Evolutionary conservation across 495 filamentous ascomycete species (phyloP).

Genomic region (Penicillium parvum): DNA sequence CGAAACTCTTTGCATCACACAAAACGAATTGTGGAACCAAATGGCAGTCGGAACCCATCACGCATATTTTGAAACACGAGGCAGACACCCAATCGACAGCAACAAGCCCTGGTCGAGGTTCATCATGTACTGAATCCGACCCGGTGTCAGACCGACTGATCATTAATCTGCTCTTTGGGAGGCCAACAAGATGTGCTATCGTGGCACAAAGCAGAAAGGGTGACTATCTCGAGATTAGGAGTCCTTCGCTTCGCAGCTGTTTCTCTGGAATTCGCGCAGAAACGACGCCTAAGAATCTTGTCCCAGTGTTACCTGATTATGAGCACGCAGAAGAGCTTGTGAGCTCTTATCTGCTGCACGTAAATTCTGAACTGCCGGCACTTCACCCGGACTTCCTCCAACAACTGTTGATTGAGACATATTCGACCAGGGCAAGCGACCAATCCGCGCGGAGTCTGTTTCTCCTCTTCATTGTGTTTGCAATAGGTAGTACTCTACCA

Average conservation of each 20-base stretch:
- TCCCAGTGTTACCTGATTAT: conserved; percentile 76
- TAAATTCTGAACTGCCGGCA: conserved; percentile 92
- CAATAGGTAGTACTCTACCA: conserved; percentile 83
- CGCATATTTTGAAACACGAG: no score
- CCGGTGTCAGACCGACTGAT: no score
- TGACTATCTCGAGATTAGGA: no score
- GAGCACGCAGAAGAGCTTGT: conserved; percentile 68
- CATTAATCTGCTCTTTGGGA: no score
- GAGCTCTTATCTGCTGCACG: conserved; percentile 86
- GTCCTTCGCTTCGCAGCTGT: conserved; percentile 90
- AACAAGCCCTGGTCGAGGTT: no score
- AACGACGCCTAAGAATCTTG: conserved; percentile 78
- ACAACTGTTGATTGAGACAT: conserved; percentile 74
- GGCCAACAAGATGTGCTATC: no score
- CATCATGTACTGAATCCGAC: no score
- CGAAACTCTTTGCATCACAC: no score
- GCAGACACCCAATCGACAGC: no score
- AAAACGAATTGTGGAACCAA: no score
- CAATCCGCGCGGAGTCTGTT: conserved; percentile 82
- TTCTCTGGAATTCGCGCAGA: conserved; percentile 93
- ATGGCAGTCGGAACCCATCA: no score
- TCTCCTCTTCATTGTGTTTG: conserved; percentile 92
- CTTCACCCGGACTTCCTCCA: conserved; percentile 84
- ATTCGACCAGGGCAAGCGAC: conserved; percentile 59
- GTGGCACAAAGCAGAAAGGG: no score